Percentiles rank a stretch among this genome's conserved stretches.
Conservation (phyloP, 441 rosid genomes). For the Corymbia citriodora region DNA sequence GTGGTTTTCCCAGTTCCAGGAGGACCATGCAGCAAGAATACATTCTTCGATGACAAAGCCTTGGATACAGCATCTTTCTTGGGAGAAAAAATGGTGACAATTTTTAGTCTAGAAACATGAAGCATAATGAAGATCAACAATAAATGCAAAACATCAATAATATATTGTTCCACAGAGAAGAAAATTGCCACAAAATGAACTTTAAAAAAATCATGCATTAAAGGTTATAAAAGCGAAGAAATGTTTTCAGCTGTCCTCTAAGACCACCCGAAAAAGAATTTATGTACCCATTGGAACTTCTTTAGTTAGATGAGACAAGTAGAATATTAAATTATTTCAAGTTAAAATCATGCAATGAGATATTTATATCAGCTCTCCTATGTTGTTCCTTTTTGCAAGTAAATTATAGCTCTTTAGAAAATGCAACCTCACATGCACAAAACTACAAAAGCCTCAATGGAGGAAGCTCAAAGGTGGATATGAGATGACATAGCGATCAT, state of each 20-base stretch:
- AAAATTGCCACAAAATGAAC: neutral
- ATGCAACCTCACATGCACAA: neutral
- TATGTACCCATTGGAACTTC: neutral
- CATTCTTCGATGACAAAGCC: slow-evolving; percentile 86
- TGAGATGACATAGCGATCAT: neutral
- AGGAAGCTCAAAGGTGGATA: neutral
- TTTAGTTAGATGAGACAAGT: neutral
- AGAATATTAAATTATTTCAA: neutral
- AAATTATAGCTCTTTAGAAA: neutral
- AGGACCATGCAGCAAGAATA: slow-evolving; percentile 92
- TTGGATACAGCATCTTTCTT: slow-evolving; percentile 84
- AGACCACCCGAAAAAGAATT: neutral
- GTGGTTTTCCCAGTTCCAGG: slow-evolving; percentile 99
- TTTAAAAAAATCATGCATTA: neutral
- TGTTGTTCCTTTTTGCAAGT: neutral
- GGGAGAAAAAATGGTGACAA: slow-evolving; percentile 11
- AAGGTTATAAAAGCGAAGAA: neutral
- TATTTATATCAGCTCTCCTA: neutral
- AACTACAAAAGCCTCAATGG: neutral
- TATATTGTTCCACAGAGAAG: neutral
- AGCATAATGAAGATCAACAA: neutral
- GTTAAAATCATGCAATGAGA: neutral
- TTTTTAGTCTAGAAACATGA: neutral
- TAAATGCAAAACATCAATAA: neutral
- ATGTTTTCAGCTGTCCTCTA: neutral